phyloP scores from a whole-genome alignment of 768 basidiomycete genomes.

The Pulveroboletus sp. region DNA sequence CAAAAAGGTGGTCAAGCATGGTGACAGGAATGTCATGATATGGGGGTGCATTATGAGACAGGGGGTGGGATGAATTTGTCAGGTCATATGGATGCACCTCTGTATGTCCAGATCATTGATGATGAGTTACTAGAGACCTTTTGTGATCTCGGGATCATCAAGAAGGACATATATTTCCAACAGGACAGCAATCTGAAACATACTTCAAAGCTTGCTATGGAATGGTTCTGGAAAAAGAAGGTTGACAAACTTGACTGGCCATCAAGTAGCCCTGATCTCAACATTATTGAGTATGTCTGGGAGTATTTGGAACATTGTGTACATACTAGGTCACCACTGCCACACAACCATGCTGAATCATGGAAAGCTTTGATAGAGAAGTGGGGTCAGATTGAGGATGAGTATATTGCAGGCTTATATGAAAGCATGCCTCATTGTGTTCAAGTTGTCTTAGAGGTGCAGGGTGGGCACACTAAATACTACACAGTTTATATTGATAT shows the following conservation, averaged over 20 bases:
- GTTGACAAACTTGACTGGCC: too few relatives aligned
- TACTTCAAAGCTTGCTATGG: too few relatives aligned
- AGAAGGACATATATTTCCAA: slow-evolving; percentile 22
- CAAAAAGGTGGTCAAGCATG: slow-evolving; percentile 33
- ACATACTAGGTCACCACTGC: background rate
- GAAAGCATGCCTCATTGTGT: slow-evolving; percentile 9
- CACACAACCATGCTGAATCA: slow-evolving; percentile 19
- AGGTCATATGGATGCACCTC: slow-evolving; percentile 28
- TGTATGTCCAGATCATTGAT: slow-evolving; percentile 30
- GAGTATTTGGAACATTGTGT: too few relatives aligned
- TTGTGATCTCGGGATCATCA: slow-evolving; percentile 17
- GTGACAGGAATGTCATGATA: slow-evolving; percentile 34
- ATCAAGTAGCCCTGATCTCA: slow-evolving; percentile 34
- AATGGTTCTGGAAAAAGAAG: too few relatives aligned
- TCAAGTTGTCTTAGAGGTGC: slow-evolving; percentile 17
- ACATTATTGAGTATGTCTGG: slow-evolving; percentile 21
- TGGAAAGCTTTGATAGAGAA: too few relatives aligned
- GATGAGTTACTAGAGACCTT: slow-evolving; percentile 27
- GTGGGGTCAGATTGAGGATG: background rate
- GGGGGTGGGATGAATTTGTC: slow-evolving; percentile 27
- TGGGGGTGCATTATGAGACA: slow-evolving; percentile 34
- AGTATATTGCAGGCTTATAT: too few relatives aligned
- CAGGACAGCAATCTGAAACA: slow-evolving; percentile 41
- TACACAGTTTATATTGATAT: slow-evolving; percentile 15
- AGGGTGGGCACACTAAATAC: slow-evolving; percentile 26